Percentiles rank a stretch among this genome's conserved stretches.
phyloP scores from a whole-genome alignment of 768 basidiomycete genomes.

The Boletus barrowsii region DNA sequence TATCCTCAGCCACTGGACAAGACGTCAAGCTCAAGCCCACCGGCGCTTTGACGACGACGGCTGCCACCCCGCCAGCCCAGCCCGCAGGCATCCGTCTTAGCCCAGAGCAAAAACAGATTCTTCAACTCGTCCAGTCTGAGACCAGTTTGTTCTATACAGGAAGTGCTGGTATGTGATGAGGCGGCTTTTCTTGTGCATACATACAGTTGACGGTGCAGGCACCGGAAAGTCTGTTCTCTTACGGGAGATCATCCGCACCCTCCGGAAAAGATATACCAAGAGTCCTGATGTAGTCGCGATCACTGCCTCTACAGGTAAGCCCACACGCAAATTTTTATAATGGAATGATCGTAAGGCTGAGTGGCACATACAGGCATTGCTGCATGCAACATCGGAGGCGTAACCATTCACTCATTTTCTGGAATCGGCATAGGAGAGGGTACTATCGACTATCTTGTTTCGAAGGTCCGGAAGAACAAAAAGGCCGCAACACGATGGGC shows the following conservation, averaged over 20 bases:
- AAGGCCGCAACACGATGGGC: conserved; percentile 80
- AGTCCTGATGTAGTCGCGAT: conserved; percentile 78
- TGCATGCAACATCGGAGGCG: conserved; percentile 95
- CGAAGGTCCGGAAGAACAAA: conserved; percentile 75
- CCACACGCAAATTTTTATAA: background rate
- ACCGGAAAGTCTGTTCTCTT: conserved; percentile 96
- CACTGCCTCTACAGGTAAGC: conserved; percentile 87
- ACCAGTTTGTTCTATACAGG: conserved; percentile 94
- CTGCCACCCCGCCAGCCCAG: conserved; percentile 16
- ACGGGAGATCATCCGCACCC: conserved; percentile 79
- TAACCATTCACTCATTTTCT: conserved; percentile 94
- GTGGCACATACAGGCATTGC: conserved; percentile 64
- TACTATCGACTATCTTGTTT: conserved; percentile 53
- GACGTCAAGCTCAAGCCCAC: conserved; percentile 5
- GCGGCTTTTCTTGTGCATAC: conserved; percentile 15
- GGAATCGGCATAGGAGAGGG: conserved; percentile 87
- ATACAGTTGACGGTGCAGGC: conserved; percentile 45
- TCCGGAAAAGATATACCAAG: conserved; percentile 55
- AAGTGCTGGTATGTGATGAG: conserved; percentile 72
- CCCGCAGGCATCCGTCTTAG: conserved; percentile 61
- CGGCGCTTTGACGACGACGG: background rate
- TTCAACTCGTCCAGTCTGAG: conserved; percentile 70
- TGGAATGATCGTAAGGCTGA: background rate
- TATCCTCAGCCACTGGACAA: conserved; percentile 14
- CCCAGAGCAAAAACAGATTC: conserved; percentile 80